These are phyloP conservation scores for Globisporangium radiosum DNA, from an alignment of 352 stramenopile species.

Conservation along the genomic window DNA sequence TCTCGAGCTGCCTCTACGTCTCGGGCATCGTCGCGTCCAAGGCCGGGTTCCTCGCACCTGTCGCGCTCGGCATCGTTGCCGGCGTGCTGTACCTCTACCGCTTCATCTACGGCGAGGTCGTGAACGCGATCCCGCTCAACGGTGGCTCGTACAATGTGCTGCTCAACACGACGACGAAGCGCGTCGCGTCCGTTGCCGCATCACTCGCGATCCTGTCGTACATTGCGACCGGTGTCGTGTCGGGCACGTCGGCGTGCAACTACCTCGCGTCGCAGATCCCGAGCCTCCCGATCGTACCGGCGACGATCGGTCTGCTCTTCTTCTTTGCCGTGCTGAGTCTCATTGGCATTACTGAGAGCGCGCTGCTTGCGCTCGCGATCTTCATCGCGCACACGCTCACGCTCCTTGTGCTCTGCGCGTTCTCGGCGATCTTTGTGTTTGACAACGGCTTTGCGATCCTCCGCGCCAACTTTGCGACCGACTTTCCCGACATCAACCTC, in stretches of 20 bases:
- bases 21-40: constrained; percentile 80
- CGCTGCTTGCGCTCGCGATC: constrained; percentile 87
- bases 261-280: constrained; percentile 80
- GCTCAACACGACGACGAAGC: constrained; percentile 94
- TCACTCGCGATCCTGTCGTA: constrained; percentile 94
- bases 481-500: constrained; percentile 87
- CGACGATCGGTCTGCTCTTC: constrained; percentile 81
- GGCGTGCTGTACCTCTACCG: constrained; percentile 85
- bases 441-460: constrained; percentile 79
- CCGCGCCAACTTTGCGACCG: constrained; percentile 71
- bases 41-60: constrained; percentile 86
- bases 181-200: constrained; percentile 89
- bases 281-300: constrained; percentile 66
- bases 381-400: constrained; percentile 89
- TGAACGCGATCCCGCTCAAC: constrained; percentile 92
- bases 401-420: constrained; percentile 69
- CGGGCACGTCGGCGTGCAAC: constrained; percentile 81
- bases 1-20: constrained; percentile 91
- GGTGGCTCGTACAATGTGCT: constrained; percentile 95
- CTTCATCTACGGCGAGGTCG: constrained; percentile 94
- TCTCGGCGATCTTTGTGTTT: constrained; percentile 76
- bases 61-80: constrained; percentile 88
- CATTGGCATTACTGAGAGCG: constrained; percentile 91
- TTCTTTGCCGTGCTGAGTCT: constrained; percentile 90
- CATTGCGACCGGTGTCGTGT: constrained; percentile 92